Base-by-base conservation (phyloP, 1,284 basidiomycete species). In the Papiliotrema terrestris region DNA sequence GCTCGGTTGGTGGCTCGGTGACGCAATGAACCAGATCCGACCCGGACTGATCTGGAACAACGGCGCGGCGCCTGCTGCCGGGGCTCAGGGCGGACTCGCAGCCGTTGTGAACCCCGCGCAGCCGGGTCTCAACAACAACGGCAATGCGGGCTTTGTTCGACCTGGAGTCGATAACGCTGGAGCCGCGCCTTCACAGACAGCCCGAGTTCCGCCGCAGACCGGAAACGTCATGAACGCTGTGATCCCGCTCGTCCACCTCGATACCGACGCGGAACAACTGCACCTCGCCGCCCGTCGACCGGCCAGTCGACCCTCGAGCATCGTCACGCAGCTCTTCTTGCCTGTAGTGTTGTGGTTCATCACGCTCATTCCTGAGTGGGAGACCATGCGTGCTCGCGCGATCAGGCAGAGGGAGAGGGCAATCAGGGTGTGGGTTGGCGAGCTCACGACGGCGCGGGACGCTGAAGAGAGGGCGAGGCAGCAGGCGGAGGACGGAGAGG, bases 311-410 rank as follows among this genome's bases (percentile, higher is more conserved):
- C 35, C 57, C 51, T 36, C 37, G 29, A 9, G 56, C 35, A 32
- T 63, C 45, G 41, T 57, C 15, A 74, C 71, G 1, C 68, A 68
- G 44, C 20, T 73, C 22, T 23, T 72, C 6, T 57, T 75, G n/a
- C 72, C 71, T 20, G 39, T 74, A 14, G 48, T 54, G 23, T 50
- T 75, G 22, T 75, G 72, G 72, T 63, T 74, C 46, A 48, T 73
- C 32, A 74, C 73, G 0, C 62, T 75, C 19, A 60, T 75, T 4
- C 73, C 73, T 1, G 66, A 60, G 13, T 71, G 66, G 55, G 73
- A 75, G 55, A 52, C 57, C 1, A 49, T 62, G 1, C 61, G 73
- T 23, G 65, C 61, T 6, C 58, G 69, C 26, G 61, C 61, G 1
- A 75, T 75, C 50, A 49, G 70, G 36, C 46, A 58, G 25, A 53